Evolutionary conservation across 2,329 filamentous ascomycete genomes (phyloP).

Genomic region (Hymenoscyphus repandus): DNA sequence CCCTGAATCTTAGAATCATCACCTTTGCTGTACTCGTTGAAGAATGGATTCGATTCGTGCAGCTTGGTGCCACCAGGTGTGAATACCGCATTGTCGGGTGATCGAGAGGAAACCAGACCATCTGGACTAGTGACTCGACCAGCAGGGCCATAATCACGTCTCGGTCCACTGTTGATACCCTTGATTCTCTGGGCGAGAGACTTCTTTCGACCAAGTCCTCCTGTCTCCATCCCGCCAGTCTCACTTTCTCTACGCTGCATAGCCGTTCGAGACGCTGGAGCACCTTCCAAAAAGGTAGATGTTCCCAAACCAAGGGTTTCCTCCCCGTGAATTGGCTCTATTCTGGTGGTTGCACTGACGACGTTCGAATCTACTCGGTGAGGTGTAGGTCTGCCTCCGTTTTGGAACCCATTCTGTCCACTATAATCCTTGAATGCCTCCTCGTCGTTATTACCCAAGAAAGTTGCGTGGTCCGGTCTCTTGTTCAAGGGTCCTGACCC

Average conservation of each 20-base stretch:
- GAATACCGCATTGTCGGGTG: slow-evolving; percentile 18
- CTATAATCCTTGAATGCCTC: slow-evolving; percentile 84
- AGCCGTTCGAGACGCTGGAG: slow-evolving; percentile 75
- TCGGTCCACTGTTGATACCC: slow-evolving; percentile 65
- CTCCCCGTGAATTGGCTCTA: slow-evolving; percentile 75
- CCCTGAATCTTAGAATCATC: slow-evolving; percentile 61
- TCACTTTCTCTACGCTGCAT: slow-evolving; percentile 72
- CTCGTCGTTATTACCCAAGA: slow-evolving; percentile 74
- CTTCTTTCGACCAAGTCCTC: slow-evolving; percentile 81
- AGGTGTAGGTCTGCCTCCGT: slow-evolving; percentile 32
- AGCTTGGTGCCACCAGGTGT: slow-evolving; percentile 32
- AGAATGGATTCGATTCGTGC: slow-evolving; percentile 70
- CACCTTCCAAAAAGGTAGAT: slow-evolving; percentile 91
- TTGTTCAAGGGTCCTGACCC: slow-evolving; percentile 80
- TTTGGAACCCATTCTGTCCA: slow-evolving; percentile 34
- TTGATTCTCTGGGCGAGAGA: slow-evolving; percentile 89
- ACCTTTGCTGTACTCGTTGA: slow-evolving; percentile 65
- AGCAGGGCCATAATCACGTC: slow-evolving; percentile 53
- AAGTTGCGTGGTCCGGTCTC: slow-evolving; percentile 77
- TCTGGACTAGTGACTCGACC: slow-evolving; percentile 57
- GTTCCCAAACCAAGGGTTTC: slow-evolving; percentile 82
- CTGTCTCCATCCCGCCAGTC: slow-evolving; percentile 46
- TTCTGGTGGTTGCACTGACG: slow-evolving; percentile 64
- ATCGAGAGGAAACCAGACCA: slow-evolving; percentile 35
- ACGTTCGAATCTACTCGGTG: slow-evolving; percentile 35